phyloP scores from a whole-genome alignment of 148 eudicot species.

The Chenopodium album region DNA sequence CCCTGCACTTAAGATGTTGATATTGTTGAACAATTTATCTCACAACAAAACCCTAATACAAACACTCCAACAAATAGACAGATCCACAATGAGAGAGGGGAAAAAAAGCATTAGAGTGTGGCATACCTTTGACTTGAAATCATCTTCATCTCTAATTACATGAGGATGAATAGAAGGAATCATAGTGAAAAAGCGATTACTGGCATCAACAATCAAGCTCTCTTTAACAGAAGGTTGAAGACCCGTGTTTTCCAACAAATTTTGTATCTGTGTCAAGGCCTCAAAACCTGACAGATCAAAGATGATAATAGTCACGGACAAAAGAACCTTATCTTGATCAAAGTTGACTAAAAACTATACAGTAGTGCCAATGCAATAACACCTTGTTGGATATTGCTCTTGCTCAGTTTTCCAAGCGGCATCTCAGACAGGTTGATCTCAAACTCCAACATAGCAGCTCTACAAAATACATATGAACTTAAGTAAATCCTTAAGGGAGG shows the following conservation, averaged over 20 bases:
- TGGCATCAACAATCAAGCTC: conserved; percentile 85
- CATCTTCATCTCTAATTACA: conserved; percentile 91
- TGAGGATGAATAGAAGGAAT: conserved; percentile 97
- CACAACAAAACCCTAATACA: neutral
- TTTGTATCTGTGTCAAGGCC: conserved; percentile 92
- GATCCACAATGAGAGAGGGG: neutral
- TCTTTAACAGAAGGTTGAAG: conserved; percentile 57
- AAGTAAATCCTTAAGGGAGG: neutral
- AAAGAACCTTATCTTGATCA: neutral
- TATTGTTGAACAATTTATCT: neutral
- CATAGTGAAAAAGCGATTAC: conserved; percentile 92
- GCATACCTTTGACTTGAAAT: conserved; percentile 86
- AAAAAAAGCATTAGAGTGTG: neutral
- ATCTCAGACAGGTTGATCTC: conserved; percentile 95
- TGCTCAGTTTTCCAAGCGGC: conserved; percentile 98
- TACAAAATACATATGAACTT: conserved; percentile 32
- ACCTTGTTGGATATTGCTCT: conserved; percentile 92
- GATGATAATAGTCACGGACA: conserved; percentile 7
- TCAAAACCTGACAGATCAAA: conserved; percentile 68
- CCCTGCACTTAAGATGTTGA: neutral
- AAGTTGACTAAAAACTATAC: neutral
- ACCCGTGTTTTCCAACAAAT: conserved; percentile 47
- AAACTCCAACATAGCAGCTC: conserved; percentile 99
- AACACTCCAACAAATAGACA: neutral
- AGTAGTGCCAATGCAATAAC: conserved; percentile 4